phyloP scores from a whole-genome alignment of 768 basidiomycete genomes.

The Omphalotus guepiniiformis region DNA sequence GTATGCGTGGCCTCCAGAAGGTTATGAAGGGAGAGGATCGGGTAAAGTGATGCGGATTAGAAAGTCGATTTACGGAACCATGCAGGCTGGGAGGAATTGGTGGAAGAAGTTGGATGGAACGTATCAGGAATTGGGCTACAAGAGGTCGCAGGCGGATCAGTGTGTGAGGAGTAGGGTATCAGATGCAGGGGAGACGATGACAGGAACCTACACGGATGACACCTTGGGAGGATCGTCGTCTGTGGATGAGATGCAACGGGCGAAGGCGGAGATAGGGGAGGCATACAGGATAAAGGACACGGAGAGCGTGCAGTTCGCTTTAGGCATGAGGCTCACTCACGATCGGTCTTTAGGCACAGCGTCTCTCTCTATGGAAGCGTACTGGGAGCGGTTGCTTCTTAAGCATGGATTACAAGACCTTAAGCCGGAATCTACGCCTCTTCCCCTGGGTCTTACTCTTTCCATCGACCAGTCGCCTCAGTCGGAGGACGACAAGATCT shows the following conservation, averaged over 20 bases:
- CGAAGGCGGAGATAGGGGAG: conserved; percentile 4
- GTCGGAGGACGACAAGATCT: neutral
- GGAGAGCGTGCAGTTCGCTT: neutral
- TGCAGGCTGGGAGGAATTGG: conserved; percentile 11
- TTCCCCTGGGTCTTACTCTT: conserved; percentile 9
- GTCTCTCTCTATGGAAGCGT: conserved; percentile 5
- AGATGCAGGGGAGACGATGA: conserved; percentile 6
- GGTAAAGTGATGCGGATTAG: neutral
- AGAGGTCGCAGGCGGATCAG: conserved; percentile 8
- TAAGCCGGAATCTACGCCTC: conserved; percentile 8
- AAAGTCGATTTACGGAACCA: conserved; percentile 9
- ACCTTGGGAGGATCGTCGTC: conserved; percentile 3
- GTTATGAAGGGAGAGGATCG: neutral
- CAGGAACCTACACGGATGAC: conserved; percentile 11
- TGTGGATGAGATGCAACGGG: conserved; percentile 2
- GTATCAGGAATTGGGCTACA: conserved; percentile 7
- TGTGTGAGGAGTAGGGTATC: conserved; percentile 1
- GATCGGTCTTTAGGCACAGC: neutral
- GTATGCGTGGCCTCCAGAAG: neutral
- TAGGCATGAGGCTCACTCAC: conserved; percentile 10
- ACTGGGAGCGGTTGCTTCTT: conserved; percentile 9
- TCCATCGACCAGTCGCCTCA: neutral
- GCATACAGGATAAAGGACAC: conserved; percentile 2
- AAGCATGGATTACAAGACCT: conserved; percentile 7
- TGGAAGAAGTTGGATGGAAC: conserved; percentile 6